A percentile compares a stretch with the other conserved stretches of the same genome.
Evolutionary conservation across 179 eudicot species (phyloP).

Genomic region (Gypsophila paniculata): DNA sequence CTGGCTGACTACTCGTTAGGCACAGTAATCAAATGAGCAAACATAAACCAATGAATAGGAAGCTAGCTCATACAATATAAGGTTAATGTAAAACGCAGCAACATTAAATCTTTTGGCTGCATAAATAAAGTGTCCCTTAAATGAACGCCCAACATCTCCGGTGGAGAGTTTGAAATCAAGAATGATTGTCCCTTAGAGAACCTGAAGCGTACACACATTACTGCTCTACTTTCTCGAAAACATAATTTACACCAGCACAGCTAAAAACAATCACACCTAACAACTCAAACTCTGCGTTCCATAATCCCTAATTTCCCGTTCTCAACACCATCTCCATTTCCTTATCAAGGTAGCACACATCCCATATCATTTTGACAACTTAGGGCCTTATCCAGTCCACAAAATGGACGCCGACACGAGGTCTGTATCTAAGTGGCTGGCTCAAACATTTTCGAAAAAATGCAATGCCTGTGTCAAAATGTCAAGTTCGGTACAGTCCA

Average conservation of each 20-base stretch:
- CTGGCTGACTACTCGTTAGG: background rate
- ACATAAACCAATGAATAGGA: background rate
- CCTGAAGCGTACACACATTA: background rate
- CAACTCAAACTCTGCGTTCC: background rate
- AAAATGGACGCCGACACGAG: no score
- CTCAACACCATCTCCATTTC: background rate
- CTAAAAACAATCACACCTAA: background rate
- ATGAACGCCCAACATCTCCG: background rate
- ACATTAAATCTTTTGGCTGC: background rate
- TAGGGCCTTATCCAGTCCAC: no score
- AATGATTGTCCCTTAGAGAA: background rate
- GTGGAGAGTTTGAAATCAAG: background rate
- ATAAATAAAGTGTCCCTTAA: background rate
- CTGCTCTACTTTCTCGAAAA: background rate
- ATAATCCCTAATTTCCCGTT: background rate
- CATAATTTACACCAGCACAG: background rate
- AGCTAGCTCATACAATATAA: background rate
- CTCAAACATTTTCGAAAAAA: no score
- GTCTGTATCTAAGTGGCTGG: no score
- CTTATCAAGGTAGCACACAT: background rate
- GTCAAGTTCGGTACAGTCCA: no score
- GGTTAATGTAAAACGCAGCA: background rate
- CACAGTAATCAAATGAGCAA: slow-evolving; percentile 12
- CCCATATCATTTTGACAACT: background rate
- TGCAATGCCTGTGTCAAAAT: no score